Percentiles rank a stretch among this genome's conserved stretches.
phyloP scores from a whole-genome alignment of 202 grass and related monocot genomes.

The Brachypodium distachyon region DNA sequence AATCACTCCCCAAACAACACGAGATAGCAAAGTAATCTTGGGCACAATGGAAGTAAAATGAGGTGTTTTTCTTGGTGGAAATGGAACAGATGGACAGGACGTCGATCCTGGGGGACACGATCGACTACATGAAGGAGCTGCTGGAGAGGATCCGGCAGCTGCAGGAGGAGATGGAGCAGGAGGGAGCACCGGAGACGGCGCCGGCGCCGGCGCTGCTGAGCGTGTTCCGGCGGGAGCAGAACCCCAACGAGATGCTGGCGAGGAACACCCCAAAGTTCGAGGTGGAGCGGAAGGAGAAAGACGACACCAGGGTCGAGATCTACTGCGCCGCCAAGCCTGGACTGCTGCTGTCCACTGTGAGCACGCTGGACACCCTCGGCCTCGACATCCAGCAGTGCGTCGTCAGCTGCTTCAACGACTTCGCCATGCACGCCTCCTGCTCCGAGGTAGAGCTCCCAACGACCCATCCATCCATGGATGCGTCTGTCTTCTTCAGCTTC shows the following conservation, averaged over 20 bases:
- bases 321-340: constrained; percentile 84
- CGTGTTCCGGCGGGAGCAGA: constrained; percentile 64
- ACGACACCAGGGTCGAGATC: constrained; percentile 81
- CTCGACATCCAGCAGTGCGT: constrained; percentile 97
- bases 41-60: background rate
- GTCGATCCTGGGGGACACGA: constrained; percentile 94
- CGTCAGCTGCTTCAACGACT: constrained; percentile 97
- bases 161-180: constrained; percentile 64
- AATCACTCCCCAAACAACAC: background rate
- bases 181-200: background rate
- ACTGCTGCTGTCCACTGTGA: constrained; percentile 80
- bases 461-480: background rate
- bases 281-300: constrained; percentile 67
- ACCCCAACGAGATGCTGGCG: constrained; percentile 76
- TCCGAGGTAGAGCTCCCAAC: constrained; percentile 47
- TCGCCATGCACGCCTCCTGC: constrained; percentile 95
- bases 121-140: constrained; percentile 99
- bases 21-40: background rate
- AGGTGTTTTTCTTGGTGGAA: background rate
- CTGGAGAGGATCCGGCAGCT: constrained; percentile 82
- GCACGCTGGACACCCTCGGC: constrained; percentile 73
- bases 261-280: constrained; percentile 95
- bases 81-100: constrained; percentile 76
- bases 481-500: background rate
- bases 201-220: constrained; percentile 41